These are phyloP conservation scores for Fusarium sp. DNA, from an alignment of 2,329 filamentous ascomycete species.

Conservation along the genomic window DNA sequence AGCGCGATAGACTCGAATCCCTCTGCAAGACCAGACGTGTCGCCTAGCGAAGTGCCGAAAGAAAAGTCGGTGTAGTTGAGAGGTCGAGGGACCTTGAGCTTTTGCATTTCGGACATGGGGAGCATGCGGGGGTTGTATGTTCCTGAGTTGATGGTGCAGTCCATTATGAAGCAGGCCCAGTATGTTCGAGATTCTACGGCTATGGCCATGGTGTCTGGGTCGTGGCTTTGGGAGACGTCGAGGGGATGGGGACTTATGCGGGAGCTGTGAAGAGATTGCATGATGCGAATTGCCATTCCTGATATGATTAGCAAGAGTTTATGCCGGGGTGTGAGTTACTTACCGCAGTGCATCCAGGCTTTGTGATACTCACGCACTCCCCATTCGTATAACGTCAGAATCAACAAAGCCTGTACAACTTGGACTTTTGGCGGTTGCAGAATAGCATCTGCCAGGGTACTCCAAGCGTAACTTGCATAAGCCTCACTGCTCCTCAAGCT, in stretches of 20 bases:
- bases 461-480: conserved; percentile 33
- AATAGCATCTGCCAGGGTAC: conserved; percentile 20
- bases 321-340: rapidly evolving
- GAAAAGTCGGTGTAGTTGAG: conserved; percentile 53
- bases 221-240: conserved; percentile 23
- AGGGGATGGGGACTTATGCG: conserved; percentile 31
- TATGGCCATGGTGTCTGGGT: conserved; percentile 24
- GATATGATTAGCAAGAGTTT: rapidly evolving
- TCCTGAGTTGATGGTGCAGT: conserved; percentile 57
- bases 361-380: conserved; percentile 55
- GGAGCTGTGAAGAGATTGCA: conserved; percentile 42
- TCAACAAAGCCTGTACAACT: conserved; percentile 54
- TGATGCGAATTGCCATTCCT: conserved; percentile 42
- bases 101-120: conserved; percentile 50
- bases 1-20: conserved; percentile 51
- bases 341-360: conserved; percentile 55
- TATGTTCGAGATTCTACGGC: conserved; percentile 55
- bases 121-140: conserved; percentile 54
- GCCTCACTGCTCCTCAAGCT: conserved; percentile 9
- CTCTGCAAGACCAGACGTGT: conserved; percentile 14
- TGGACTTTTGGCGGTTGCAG: conserved; percentile 39
- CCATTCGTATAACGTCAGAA: conserved; percentile 56
- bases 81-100: conserved; percentile 48
- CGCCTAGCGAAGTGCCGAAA: conserved; percentile 42
- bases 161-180: conserved; percentile 60